Conservation (phyloP, 1,284 basidiomycete species). For the Cystobasidiaceae sp. region DNA sequence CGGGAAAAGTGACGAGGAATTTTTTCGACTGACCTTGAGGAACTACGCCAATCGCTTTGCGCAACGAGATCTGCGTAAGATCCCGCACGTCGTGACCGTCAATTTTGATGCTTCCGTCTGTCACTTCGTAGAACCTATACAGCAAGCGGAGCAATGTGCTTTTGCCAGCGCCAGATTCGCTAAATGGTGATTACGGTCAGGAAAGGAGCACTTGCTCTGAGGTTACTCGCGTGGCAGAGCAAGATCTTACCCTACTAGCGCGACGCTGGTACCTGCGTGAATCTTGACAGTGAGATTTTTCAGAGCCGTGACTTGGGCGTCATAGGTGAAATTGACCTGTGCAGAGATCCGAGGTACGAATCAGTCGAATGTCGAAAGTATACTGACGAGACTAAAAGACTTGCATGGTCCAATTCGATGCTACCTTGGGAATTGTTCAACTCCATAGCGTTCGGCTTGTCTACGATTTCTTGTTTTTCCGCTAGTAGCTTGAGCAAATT, state of each 20-base stretch:
- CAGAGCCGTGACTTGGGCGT: constrained; percentile 65
- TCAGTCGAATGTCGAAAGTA: neutral
- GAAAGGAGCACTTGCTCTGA: constrained; percentile 36
- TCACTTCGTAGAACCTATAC: constrained; percentile 83
- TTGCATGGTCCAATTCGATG: constrained; percentile 63
- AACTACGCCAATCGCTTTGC: constrained; percentile 60
- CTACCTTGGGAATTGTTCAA: constrained; percentile 58
- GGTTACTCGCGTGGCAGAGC: constrained; percentile 31
- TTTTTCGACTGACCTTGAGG: constrained; percentile 48
- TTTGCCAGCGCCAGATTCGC: constrained; percentile 68
- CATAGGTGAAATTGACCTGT: constrained; percentile 64
- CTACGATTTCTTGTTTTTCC: constrained; percentile 73
- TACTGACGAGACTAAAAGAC: constrained; percentile 28
- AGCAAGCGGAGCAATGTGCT: constrained; percentile 74
- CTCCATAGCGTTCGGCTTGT: constrained; percentile 67
- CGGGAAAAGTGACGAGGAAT: no score
- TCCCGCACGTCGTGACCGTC: constrained; percentile 80
- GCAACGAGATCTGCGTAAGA: constrained; percentile 69
- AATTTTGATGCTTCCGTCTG: constrained; percentile 60
- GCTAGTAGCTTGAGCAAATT: constrained; percentile 62
- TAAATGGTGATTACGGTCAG: no score
- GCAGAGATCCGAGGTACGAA: no score
- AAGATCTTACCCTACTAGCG: constrained; percentile 55
- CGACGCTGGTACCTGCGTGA: constrained; percentile 70
- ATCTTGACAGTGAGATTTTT: constrained; percentile 76